These are phyloP conservation scores for Penicillium concentricum DNA, from an alignment of 2,329 filamentous ascomycete genomes.

Conservation along the genomic window DNA sequence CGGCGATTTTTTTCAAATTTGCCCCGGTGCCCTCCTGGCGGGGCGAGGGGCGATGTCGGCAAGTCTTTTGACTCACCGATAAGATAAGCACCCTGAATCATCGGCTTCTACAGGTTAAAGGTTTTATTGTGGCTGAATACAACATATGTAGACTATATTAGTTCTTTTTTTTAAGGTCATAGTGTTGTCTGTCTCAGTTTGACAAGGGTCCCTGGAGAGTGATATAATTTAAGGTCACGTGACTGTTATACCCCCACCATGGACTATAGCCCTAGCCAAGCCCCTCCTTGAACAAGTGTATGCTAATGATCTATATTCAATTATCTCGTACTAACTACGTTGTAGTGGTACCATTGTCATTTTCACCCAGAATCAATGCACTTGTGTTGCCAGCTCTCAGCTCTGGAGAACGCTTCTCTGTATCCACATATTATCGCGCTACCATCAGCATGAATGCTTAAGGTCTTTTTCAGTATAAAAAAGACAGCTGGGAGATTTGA, in stretches of 20 bases:
- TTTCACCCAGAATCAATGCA: too few relatives aligned
- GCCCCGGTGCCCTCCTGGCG: conserved; percentile 7
- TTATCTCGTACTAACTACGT: neutral
- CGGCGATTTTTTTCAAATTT: conserved; percentile 19
- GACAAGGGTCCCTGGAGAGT: neutral
- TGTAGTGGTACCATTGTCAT: too few relatives aligned
- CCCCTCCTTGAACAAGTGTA: neutral
- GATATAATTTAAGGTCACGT: neutral
- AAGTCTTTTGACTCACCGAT: conserved; percentile 29
- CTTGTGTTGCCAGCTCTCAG: too few relatives aligned
- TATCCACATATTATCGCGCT: too few relatives aligned
- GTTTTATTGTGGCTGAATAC: neutral
- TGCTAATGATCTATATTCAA: neutral
- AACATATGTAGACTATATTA: neutral
- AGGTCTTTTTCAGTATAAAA: neutral
- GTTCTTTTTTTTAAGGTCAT: neutral
- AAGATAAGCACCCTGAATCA: conserved; percentile 49
- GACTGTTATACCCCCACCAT: neutral
- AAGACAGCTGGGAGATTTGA: neutral
- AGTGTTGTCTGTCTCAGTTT: neutral
- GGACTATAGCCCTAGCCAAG: neutral
- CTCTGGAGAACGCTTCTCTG: too few relatives aligned
- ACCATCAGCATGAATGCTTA: neutral
- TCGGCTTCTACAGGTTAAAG: neutral
- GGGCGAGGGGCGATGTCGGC: conserved; percentile 24